phyloP scores from a whole-genome alignment of 305 asterid species.

The Fraxinus angustifolia region DNA sequence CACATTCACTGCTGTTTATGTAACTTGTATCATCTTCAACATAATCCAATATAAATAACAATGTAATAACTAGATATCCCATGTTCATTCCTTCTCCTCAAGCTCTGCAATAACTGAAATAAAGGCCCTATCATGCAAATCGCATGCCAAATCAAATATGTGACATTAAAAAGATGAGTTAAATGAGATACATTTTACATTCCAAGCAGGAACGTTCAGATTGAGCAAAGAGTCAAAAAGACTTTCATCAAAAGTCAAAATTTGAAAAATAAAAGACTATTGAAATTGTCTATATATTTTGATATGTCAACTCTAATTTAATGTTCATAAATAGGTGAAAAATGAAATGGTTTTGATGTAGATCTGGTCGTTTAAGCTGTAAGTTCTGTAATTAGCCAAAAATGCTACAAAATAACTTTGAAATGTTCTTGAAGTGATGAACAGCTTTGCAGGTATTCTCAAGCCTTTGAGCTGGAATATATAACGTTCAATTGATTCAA shows the following conservation, averaged over 20 bases:
- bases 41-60: neutral
- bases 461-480: neutral
- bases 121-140: neutral
- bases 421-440: neutral
- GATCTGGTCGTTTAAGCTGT: neutral
- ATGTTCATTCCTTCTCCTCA: neutral
- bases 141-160: neutral
- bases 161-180: neutral
- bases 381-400: neutral
- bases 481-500: neutral
- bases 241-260: neutral
- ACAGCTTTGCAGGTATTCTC: neutral
- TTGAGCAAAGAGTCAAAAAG: neutral
- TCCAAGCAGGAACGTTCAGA: neutral
- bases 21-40: neutral
- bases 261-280: neutral
- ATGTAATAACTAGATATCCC: neutral
- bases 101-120: neutral
- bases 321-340: neutral
- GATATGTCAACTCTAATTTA: neutral
- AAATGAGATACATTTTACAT: neutral
- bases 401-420: neutral
- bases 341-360: neutral
- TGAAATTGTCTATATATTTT: neutral
- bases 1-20: neutral